Evolutionary conservation across 2,329 filamentous ascomycete genomes (phyloP).

Genomic region (Colletotrichum coccodes): DNA sequence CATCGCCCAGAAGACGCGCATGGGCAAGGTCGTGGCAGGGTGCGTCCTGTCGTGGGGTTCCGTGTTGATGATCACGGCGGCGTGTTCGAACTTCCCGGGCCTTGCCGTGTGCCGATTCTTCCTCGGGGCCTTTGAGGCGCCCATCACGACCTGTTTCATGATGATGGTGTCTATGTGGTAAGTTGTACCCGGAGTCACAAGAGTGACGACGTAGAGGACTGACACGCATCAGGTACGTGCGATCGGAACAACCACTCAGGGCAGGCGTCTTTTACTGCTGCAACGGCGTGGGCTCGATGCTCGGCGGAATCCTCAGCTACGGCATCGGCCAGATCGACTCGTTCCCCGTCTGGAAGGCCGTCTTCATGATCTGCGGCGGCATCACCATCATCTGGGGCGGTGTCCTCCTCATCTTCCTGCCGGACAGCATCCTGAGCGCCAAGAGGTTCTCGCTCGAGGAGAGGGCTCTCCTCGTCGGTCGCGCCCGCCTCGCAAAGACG

Average conservation of each 20-base stretch:
- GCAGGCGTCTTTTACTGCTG: conserved; percentile 48
- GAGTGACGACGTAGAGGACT: not conserved
- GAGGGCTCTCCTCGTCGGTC: conserved; percentile 62
- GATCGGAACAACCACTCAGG: conserved; percentile 56
- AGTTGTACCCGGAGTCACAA: not conserved
- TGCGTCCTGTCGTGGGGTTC: conserved; percentile 47
- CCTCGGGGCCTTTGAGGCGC: conserved; percentile 57
- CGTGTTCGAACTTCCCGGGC: conserved; percentile 51
- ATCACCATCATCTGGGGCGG: conserved; percentile 66
- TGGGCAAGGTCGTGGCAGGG: conserved; percentile 45
- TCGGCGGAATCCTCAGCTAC: conserved; percentile 68
- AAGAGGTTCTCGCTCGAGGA: conserved; percentile 69
- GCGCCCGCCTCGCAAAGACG: conserved; percentile 60
- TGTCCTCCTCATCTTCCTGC: conserved; percentile 65
- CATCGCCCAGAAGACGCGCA: conserved; percentile 46
- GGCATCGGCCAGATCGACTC: conserved; percentile 68
- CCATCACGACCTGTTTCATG: conserved; percentile 60
- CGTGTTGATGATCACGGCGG: conserved; percentile 54
- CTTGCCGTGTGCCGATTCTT: conserved; percentile 56
- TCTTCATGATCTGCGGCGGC: conserved; percentile 68
- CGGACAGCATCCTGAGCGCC: conserved; percentile 70
- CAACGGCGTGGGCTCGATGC: conserved; percentile 70
- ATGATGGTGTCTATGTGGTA: conserved; percentile 61
- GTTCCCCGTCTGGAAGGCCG: conserved; percentile 63
- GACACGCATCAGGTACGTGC: conserved; percentile 46